Evolutionary conservation across 83 land plant genomes (phyloP).

Genomic region (Picea engelmannii): DNA sequence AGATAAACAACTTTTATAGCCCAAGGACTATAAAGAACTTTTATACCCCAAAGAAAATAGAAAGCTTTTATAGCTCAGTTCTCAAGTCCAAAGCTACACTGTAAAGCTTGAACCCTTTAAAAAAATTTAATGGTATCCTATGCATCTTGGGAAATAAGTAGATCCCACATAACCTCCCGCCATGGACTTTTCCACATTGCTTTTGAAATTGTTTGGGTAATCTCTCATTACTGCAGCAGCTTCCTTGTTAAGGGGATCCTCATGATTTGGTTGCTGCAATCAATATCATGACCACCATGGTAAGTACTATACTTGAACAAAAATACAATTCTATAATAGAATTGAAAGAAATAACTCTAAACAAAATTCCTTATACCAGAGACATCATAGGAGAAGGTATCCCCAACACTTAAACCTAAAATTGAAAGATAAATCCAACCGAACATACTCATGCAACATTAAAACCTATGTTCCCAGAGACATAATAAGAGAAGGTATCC

Average conservation of each 20-base stretch:
- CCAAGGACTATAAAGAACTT: too few relatives aligned
- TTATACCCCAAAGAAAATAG: too few relatives aligned
- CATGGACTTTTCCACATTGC: constrained; percentile 75
- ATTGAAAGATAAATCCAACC: too few relatives aligned
- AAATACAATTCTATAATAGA: neutral
- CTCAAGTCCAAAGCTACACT: too few relatives aligned
- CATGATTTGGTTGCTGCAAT: constrained; percentile 79
- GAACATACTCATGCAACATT: too few relatives aligned
- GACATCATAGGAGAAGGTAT: neutral
- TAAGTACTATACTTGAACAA: neutral
- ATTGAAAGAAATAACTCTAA: neutral
- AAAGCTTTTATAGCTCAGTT: too few relatives aligned
- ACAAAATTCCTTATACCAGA: neutral
- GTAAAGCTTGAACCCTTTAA: too few relatives aligned
- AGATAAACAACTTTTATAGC: too few relatives aligned
- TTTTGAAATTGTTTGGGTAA: constrained; percentile 62
- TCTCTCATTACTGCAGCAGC: constrained; percentile 81
- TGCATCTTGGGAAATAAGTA: constrained; percentile 60
- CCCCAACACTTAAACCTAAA: too few relatives aligned
- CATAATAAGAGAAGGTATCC: too few relatives aligned
- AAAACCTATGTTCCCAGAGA: too few relatives aligned
- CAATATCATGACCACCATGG: constrained; percentile 1
- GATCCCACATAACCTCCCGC: constrained; percentile 76
- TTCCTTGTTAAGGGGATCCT: constrained; percentile 84
- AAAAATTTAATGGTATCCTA: neutral